phyloP scores from a whole-genome alignment of 2,329 filamentous ascomycete species.

The Bertia moriformis region DNA sequence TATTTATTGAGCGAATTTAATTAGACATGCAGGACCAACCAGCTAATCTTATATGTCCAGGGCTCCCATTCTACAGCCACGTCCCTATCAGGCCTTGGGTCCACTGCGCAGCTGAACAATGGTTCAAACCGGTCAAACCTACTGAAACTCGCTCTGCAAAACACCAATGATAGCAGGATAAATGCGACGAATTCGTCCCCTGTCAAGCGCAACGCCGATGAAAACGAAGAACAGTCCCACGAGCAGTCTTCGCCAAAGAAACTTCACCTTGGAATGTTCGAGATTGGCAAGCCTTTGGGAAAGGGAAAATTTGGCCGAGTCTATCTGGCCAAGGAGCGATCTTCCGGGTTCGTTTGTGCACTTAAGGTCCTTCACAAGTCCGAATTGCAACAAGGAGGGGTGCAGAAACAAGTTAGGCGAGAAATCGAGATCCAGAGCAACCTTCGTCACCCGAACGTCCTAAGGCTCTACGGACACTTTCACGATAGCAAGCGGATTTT shows the following conservation, averaged over 20 bases:
- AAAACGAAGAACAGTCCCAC: not conserved
- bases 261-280: slow-evolving; percentile 54
- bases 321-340: slow-evolving; percentile 51
- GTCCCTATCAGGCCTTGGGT: slow-evolving; percentile 25
- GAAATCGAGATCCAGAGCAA: slow-evolving; percentile 60
- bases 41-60: slow-evolving; percentile 17
- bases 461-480: slow-evolving; percentile 53
- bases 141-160: slow-evolving; percentile 49
- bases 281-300: slow-evolving; percentile 53
- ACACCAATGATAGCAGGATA: slow-evolving; percentile 35
- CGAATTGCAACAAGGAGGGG: slow-evolving; percentile 43
- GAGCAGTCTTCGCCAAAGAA: not conserved
- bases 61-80: slow-evolving; percentile 29
- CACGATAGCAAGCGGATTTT: slow-evolving; percentile 57
- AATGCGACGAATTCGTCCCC: slow-evolving; percentile 30
- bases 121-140: slow-evolving; percentile 46
- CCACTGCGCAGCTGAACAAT: slow-evolving; percentile 14
- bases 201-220: slow-evolving; percentile 11
- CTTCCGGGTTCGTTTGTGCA: slow-evolving; percentile 51
- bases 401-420: slow-evolving; percentile 54
- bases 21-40: not conserved
- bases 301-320: slow-evolving; percentile 59
- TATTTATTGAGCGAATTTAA: not conserved
- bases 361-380: slow-evolving; percentile 55
- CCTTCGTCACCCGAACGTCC: slow-evolving; percentile 51